phyloP scores from a whole-genome alignment of 2,329 filamentous ascomycete genomes.

The Pseudogymnoascus sp. region DNA sequence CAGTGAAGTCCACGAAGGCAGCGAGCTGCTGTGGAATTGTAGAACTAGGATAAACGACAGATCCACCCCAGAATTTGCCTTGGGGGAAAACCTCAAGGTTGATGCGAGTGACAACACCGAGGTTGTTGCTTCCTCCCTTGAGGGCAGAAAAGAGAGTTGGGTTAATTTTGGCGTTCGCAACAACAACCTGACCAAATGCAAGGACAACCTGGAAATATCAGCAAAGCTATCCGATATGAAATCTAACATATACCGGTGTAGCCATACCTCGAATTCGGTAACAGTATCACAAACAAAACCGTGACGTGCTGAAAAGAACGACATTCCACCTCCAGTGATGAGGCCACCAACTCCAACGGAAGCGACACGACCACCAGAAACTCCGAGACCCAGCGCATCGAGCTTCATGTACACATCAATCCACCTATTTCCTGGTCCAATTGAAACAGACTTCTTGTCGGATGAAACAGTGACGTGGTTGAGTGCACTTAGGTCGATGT shows the following conservation, averaged over 20 bases:
- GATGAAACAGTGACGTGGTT: constrained; percentile 17
- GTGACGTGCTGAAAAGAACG: constrained; percentile 14
- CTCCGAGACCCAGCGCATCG: constrained; percentile 25
- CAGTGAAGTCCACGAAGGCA: constrained; percentile 8
- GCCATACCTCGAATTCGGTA: neutral
- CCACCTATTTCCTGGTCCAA: constrained; percentile 34
- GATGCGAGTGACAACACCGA: constrained; percentile 43
- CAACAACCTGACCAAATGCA: neutral
- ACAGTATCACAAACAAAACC: constrained; percentile 9
- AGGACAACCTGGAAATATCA: constrained; percentile 14
- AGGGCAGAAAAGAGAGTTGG: constrained; percentile 44
- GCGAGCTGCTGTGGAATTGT: constrained; percentile 6
- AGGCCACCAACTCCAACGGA: constrained; percentile 35
- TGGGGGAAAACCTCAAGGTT: constrained; percentile 26
- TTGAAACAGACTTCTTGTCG: constrained; percentile 23
- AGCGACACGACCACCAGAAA: constrained; percentile 32
- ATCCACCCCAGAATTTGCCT: constrained; percentile 13
- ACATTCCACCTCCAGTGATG: constrained; percentile 28
- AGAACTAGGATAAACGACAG: neutral
- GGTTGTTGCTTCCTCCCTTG: constrained; percentile 49
- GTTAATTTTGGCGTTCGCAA: constrained; percentile 17
- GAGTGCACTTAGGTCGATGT: constrained; percentile 38
- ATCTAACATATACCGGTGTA: neutral
- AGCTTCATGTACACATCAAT: constrained; percentile 31
- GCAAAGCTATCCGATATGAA: neutral